Percentiles rank a stretch among this genome's conserved stretches.
Evolutionary conservation across 176 grass and related monocot genomes (phyloP).

Genomic region (Pontederia paniculata): DNA sequence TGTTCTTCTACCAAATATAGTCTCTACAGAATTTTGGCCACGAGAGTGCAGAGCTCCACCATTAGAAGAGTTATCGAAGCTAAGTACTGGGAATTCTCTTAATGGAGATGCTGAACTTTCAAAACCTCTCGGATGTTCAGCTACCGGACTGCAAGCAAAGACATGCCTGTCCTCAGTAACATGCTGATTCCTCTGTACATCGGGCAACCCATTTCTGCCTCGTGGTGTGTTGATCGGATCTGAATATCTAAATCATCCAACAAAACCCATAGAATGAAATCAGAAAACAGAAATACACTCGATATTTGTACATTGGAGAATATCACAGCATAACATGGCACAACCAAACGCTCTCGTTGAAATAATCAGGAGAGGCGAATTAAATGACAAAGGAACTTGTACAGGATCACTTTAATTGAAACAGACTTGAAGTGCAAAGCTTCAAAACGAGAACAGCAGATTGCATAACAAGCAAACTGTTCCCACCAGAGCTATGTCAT

Average conservation of each 20-base stretch:
- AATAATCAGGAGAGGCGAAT: no score
- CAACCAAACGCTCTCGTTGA: no score
- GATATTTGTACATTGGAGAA: no score
- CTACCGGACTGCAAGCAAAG: constrained; percentile 29
- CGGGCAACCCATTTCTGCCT: constrained; percentile 27
- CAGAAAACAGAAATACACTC: no score
- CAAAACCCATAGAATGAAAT: neutral
- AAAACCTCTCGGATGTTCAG: constrained; percentile 34
- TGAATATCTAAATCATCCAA: neutral
- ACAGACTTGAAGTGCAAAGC: no score
- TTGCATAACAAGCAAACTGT: no score
- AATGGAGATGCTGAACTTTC: constrained; percentile 30
- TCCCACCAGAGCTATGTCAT: no score
- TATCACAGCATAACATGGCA: no score
- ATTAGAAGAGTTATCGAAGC: constrained; percentile 28
- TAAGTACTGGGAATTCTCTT: constrained; percentile 33
- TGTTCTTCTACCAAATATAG: constrained; percentile 34
- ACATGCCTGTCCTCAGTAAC: constrained; percentile 35
- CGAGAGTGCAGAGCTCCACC: constrained; percentile 28
- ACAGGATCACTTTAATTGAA: no score
- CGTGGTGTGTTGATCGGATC: constrained; percentile 18
- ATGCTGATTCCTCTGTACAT: constrained; percentile 16
- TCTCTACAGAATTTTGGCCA: constrained; percentile 38
- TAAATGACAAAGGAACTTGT: no score
- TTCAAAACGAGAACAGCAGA: no score